Evolutionary conservation across 257 asterid species (phyloP), one percentile per base, ranked within the genome.

Genomic region (Mentha longifolia): DNA sequence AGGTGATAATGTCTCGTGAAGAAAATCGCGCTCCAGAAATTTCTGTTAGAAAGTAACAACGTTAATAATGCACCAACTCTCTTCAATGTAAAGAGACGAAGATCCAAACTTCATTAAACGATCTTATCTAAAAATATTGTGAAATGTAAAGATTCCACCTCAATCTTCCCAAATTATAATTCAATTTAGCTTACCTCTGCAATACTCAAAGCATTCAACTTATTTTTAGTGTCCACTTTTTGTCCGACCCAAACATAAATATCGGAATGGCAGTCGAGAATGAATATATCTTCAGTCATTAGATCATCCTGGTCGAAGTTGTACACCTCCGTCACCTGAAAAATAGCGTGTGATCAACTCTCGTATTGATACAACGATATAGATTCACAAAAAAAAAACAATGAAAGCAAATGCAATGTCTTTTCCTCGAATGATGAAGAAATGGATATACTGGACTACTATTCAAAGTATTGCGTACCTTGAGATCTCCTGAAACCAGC

Each of bases 221-320:
- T 95, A 61, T 67, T 82, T 81, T 88, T 88, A 43, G 90, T 31
- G 58, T 86, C 95, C 56, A 95, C 97, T 65, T 83, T 82, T 57
- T 86, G 92, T 55, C 99, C 99, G 35, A 95, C 95, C 99, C 99
- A 95, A 50, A 95, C 89, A 77, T 78, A 92, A 74, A 95, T 84
- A 76, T 92, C 97, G 4, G 91, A 85, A 67, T 84, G 90, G 85
- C 97, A 92, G 77, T 95, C 97, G 19, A 92, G 95, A 84, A 95
- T 80, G 84, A 85, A 90, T 54, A 88, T 74, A 74, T 95, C 99
- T 83, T 95, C 99, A 25, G 99, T 87, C 97, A 92, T 90, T 72
- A 95, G 87, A 85, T 95, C 99, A 66, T 90, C 94, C 85, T 95
- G 99, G 82, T 77, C 73, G 83, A 90, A 95, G 82, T 90, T 92